Percentiles rank a stretch among this genome's conserved stretches.
These are phyloP conservation scores for Microsporum audouinii DNA, from an alignment of 2,329 filamentous ascomycete species.

Conservation along the genomic window DNA sequence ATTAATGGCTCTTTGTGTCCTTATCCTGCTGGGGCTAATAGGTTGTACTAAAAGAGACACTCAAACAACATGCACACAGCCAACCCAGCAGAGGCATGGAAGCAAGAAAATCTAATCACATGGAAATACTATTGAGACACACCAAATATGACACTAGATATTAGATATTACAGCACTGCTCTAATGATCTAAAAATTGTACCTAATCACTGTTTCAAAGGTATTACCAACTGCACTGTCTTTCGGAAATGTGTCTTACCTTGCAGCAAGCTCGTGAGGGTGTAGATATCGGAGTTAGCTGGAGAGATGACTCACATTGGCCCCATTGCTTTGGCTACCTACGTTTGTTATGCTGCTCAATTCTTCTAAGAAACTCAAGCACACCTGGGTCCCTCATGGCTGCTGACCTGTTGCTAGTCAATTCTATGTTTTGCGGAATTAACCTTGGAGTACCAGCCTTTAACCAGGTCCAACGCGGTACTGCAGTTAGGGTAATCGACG, in stretches of 20 bases:
- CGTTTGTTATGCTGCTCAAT: neutral
- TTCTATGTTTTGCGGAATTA: neutral
- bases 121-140: neutral
- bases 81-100: constrained; percentile 5
- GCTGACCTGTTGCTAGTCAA: neutral
- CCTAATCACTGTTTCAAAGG: neutral
- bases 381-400: neutral
- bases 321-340: constrained; percentile 9
- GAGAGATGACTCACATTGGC: constrained; percentile 7
- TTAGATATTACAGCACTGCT: neutral
- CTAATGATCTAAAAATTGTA: neutral
- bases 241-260: constrained; percentile 6
- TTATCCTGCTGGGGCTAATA: neutral
- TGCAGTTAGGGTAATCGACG: neutral
- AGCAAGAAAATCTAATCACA: neutral
- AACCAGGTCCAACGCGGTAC: neutral
- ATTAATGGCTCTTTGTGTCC: neutral
- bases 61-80: neutral
- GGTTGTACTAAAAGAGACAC: neutral
- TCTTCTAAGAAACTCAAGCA: neutral
- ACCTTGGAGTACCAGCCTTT: neutral
- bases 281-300: constrained; percentile 5
- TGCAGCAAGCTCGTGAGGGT: neutral
- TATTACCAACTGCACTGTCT: neutral
- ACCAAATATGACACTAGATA: neutral